These are phyloP conservation scores for Cladosporium oxysporum DNA, from an alignment of 2,329 filamentous ascomycete species.

Conservation along the genomic window DNA sequence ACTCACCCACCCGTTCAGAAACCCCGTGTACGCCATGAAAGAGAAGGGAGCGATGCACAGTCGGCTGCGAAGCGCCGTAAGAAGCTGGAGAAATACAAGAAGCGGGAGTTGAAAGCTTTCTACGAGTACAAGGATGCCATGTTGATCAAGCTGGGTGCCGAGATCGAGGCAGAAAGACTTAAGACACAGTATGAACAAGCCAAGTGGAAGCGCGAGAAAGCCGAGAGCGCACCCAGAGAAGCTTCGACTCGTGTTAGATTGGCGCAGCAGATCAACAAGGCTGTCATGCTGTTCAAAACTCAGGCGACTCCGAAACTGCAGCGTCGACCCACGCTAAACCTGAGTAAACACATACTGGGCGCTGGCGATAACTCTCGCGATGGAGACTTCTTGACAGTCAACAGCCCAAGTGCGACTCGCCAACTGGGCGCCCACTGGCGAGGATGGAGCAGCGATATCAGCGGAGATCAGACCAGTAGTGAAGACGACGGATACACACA, in stretches of 20 bases:
- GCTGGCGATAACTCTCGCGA: constrained; percentile 4
- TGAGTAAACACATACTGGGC: constrained; percentile 10
- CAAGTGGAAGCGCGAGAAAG: constrained; percentile 37
- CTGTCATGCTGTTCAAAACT: constrained; percentile 27
- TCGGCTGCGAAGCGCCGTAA: constrained; percentile 27
- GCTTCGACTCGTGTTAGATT: constrained; percentile 34
- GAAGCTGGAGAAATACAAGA: constrained; percentile 35
- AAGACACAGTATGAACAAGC: constrained; percentile 33
- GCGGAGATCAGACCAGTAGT: constrained; percentile 38
- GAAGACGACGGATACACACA: constrained; percentile 27
- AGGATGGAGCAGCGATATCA: constrained; percentile 39
- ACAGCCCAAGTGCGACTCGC: constrained; percentile 13
- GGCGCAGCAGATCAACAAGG: constrained; percentile 34
- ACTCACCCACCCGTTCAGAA: not conserved
- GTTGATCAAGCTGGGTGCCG: constrained; percentile 36
- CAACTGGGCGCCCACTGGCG: constrained; percentile 25
- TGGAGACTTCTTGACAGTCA: constrained; percentile 19
- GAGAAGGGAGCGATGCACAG: constrained; percentile 18
- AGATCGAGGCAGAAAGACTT: constrained; percentile 32
- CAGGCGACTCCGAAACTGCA: not conserved
- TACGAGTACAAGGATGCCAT: constrained; percentile 35
- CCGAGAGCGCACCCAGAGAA: constrained; percentile 34
- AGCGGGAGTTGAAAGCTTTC: constrained; percentile 35
- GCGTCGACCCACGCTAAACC: constrained; percentile 13
- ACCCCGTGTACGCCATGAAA: not conserved